Evolutionary conservation across 2,329 filamentous ascomycete genomes (phyloP), one percentile per base, ranked within the genome.

Genomic region (Apiospora marii): DNA sequence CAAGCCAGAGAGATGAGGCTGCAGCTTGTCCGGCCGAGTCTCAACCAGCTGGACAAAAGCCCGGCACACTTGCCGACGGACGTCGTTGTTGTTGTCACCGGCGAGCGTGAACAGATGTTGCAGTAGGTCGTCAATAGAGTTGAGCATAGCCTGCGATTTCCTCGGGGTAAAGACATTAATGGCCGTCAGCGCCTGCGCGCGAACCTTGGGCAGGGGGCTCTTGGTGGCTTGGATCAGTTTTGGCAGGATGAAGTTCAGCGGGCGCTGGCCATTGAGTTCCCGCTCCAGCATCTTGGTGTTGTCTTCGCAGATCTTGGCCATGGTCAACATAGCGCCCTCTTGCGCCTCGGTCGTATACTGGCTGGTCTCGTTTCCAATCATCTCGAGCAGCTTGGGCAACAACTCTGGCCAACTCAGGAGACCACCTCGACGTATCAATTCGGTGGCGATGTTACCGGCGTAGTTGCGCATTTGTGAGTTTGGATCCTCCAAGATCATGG

Each of bases 301-400:
- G 84, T 99, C 96, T 83, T 99, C 96, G 83, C 96, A 99, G 74
- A 99, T 95, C 86, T 98, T 98, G 81, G 93, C 87, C 82, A 99
- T 87, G 68, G 96, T 95, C 68, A 93, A 91, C 93, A 98, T 98
- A 77, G 94, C 95, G 74, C 95, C 95, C 82, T 99, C 96, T 80
- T 98, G 95, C 16, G 92, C 92, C 79, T 94, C 89, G 61, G 88
- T 85, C 8, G 94, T 86, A 30, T 91, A 86, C 74, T 92, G 90
- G 53, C 93, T 92, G 67, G 85, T 87, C 72, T 91, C 84, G 82
- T 97, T 97, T 76, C 90, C 89, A 74, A 97, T 90, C 82, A 97
- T 88, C 71, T 90, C 87, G 76, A 98, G 84, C 27, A 99, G 87
- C 77, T 98, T 93, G 68, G 94, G 92, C 46, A 99, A 87, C 73